These are phyloP conservation scores for Dothiorella sarmentorum DNA, from an alignment of 2,329 filamentous ascomycete species.

Conservation along the genomic window DNA sequence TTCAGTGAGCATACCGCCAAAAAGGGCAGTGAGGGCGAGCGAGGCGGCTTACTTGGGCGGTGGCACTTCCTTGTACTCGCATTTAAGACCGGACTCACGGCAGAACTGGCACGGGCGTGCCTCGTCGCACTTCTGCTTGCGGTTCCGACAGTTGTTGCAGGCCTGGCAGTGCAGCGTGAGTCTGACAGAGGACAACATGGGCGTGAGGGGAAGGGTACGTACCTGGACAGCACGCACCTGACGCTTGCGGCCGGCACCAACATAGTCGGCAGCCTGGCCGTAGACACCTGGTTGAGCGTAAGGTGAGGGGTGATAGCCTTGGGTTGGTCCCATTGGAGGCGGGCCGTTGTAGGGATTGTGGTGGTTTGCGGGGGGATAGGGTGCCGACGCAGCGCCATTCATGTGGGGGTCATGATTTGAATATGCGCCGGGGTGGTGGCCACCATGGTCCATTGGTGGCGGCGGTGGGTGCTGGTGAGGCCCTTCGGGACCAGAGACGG, in stretches of 20 bases:
- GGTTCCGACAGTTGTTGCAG: conserved; percentile 53
- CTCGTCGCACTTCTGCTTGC: conserved; percentile 43
- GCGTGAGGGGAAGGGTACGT: not conserved
- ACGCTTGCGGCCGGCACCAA: conserved; percentile 12
- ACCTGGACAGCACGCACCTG: conserved; percentile 18
- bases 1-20: not conserved
- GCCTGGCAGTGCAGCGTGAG: conserved; percentile 57
- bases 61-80: conserved; percentile 86
- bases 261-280: conserved; percentile 21
- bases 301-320: conserved; percentile 22
- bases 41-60: conserved; percentile 73
- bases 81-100: conserved; percentile 78
- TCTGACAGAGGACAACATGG: not conserved
- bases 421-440: conserved; percentile 32
- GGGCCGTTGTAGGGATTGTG: conserved; percentile 31
- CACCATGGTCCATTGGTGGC: conserved; percentile 35
- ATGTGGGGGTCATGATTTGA: conserved; percentile 33
- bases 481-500: conserved; percentile 12
- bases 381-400: conserved; percentile 32
- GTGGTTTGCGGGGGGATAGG: conserved; percentile 29
- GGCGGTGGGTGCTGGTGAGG: conserved; percentile 26
- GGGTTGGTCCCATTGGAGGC: conserved; percentile 27
- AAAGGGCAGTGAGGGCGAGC: conserved; percentile 6
- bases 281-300: conserved; percentile 34
- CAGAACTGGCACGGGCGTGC: conserved; percentile 56